Conservation (phyloP, 2,329 filamentous ascomycete species). For the Alternaria arbusti region DNA sequence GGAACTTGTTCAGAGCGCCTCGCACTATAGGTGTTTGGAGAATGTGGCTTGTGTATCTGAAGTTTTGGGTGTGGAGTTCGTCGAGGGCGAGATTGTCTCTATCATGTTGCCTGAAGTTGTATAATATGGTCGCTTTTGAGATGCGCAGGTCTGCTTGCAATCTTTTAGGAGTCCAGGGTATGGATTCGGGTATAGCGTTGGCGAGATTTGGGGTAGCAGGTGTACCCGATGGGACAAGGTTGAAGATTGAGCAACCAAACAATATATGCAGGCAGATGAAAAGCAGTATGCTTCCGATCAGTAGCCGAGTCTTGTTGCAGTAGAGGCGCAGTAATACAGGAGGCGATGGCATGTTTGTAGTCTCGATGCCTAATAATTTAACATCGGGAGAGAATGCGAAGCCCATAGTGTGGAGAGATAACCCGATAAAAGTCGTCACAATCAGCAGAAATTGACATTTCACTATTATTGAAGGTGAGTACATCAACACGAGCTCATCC, state of each 20-base stretch:
- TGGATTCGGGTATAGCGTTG: not conserved
- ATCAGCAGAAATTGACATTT: not conserved
- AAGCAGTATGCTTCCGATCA: not conserved
- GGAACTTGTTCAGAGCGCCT: conserved; percentile 47
- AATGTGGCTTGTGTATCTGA: conserved; percentile 44
- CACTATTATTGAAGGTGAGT: not conserved
- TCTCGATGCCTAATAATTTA: not conserved
- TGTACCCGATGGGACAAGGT: not conserved
- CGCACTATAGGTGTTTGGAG: conserved; percentile 40
- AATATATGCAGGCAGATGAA: not conserved
- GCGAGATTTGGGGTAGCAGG: too few relatives aligned
- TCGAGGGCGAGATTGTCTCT: not conserved
- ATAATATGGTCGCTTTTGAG: not conserved
- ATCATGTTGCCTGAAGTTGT: not conserved
- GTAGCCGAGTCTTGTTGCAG: not conserved
- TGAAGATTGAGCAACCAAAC: not conserved
- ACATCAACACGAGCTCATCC: not conserved
- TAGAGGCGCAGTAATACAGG: not conserved
- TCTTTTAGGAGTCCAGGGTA: not conserved
- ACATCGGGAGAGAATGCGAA: not conserved
- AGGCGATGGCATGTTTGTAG: not conserved
- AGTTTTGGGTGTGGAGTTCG: not conserved
- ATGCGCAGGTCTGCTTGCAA: not conserved
- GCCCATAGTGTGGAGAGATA: not conserved
- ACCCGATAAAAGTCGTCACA: not conserved